Base-by-base conservation (phyloP, 2,329 filamentous ascomycete genomes). In the Amauroascus verrucosus region DNA sequence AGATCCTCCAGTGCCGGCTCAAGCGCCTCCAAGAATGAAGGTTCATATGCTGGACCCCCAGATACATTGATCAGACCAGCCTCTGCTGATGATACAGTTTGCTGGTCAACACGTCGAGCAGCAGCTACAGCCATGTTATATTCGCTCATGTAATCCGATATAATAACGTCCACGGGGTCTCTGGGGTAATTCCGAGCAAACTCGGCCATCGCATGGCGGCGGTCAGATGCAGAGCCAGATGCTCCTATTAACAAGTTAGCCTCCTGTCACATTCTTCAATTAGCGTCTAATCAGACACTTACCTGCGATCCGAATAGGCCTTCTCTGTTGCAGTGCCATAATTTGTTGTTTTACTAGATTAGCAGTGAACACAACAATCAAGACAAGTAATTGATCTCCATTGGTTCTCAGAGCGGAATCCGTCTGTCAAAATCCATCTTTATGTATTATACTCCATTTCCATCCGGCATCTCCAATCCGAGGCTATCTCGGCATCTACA, bases 61-160 rank as follows among this genome's bases (percentile, higher is more conserved):
- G 57, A 33, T 2, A 56, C 26, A 6, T 53, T 46, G 1, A 56
- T 55, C 54, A 48, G 55, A 14, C 37, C 62, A 50, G 43, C 58
- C 54, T 40, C 37, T 16, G 32, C 47, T 32, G 59, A 53, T 3
- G 30, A 24, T n/a, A 56, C 49, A 43, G 61, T 56, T 4, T 66
- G 60, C 50, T 68, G 63, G 58, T 76, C 54, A 59, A 73, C 53
- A 57, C 67, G 62, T 63, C 73, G 56, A 57, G 69, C 60, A 55
- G 67, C 64, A 56, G 69, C 53, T 8, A 64, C 65, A 20, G 76
- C 74, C 68, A 81, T 78, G 61, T 79, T 81, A 57, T 73, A 71
- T 55, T 75, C 73, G 54, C 70, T 71, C 67, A 75, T 73, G 61
- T 72, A 74, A 58, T 75, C 72, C 3, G 70, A 69, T 48, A 73